Evolutionary conservation across 805 yeast genomes (phyloP), one percentile per base, ranked within the genome.

Genomic region (Saccharomycopsis microspora): DNA sequence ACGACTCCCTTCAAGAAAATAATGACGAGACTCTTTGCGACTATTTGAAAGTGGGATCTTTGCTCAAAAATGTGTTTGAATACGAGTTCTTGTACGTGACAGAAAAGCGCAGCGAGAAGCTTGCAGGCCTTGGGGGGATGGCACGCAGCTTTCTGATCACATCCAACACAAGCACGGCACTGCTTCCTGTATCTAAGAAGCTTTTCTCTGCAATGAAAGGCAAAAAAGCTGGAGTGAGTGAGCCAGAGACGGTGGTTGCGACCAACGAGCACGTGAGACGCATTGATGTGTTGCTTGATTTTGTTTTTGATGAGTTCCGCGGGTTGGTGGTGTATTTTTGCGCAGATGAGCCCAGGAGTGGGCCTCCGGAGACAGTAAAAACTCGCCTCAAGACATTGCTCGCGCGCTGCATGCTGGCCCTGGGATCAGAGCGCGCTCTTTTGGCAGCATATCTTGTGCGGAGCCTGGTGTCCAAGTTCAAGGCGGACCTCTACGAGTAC

Each of bases 281-380:
- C 8, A 31, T 50, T 47, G 49, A 50, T 30, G 38, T 34, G 37
- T 29, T 50, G 30, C 41, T 50, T 10, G 19, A n/a, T 29, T 31
- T 44, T 5, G 39, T 50, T 5, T 50, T 50, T 37, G 54, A 44
- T n/a, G 49, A 50, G 27, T 49, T 46, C 35, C 11, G 43, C 27
- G 28, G 30, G 32, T 6, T 19, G 19, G 19, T 19, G 19, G 19
- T 19, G 19, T 19, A 19, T 19, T 19, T 19, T 19, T 19, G 19
- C 19, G 19, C 19, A 2, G 19, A 19, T 19, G 19, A 19, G 19
- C 19, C 19, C 19, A 19, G 19, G 19, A 19, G 19, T 19, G 19
- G 19, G 19, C 19, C 19, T 19, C 19, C 19, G 19, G 19, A 19
- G 19, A 19, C 19, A 19, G 19, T 19, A 2, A 19, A 19, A 19